Evolutionary conservation across 1,284 basidiomycete genomes (phyloP), one percentile per base, ranked within the genome.

Genomic region (Ustilago crameri): DNA sequence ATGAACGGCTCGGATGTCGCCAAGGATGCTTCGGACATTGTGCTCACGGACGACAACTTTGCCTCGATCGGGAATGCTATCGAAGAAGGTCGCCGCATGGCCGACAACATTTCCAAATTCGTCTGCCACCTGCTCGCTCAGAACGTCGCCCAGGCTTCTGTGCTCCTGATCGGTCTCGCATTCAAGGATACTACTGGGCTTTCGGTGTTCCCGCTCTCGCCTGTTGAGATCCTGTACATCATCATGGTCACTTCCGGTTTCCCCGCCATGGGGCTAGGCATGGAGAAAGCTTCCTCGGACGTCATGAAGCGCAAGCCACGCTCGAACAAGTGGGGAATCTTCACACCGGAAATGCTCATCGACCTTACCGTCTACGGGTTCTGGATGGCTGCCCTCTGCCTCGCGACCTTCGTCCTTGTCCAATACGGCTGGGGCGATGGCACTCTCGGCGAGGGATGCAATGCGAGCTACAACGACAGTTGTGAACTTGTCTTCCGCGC

Each of bases 11-110:
- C 72, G 40, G 76, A 82, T 34, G 76, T 82, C 3, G 78, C 77
- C 41, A 86, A 86, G 78, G 85, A 86, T 58, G 85, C 86, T 7
- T 86, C 88, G 17, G 88, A 89, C 79, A 85, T 91, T 47, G 89
- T 91, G 0, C 84, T 91, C 50, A 87, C 88, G 30, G 89, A 90
- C 78, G 89, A 91, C 84, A 90, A 91, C 84, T 91, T 91, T 80
- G 88, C 88, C 40, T 88, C 88, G 22, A 90, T 91, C 74, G 87
- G 87, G 20, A 87, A 87, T 56, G 90, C 90, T 10, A 87, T 91
- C 70, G 85, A 87, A 61, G 89, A 90, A 78, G 90, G 90, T 23
- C 87, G 90, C 51, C 84, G 85, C 43, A 75, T 87, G 52, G 86
- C 86, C 60, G 84, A 78, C 65, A 84, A 84, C 67, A 84, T 84